A percentile compares a stretch with the other conserved stretches of the same genome.
Evolutionary conservation across 208 protist genomes (phyloP).

Genomic region (Trypanosoma scelopori): DNA sequence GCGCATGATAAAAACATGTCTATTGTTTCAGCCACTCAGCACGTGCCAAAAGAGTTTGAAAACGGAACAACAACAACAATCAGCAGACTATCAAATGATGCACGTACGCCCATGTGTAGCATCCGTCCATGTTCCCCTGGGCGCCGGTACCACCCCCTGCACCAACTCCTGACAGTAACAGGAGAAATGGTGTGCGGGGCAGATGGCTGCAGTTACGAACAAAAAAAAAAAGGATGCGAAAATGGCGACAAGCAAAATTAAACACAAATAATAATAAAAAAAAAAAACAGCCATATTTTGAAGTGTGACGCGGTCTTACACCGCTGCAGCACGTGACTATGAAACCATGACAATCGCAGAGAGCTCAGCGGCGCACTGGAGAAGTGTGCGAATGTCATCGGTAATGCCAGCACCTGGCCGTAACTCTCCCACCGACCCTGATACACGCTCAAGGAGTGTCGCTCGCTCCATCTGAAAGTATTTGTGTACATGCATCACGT

Average conservation of each 20-base stretch:
- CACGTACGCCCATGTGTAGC: too few species aligned
- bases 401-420: not conserved
- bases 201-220: too few species aligned
- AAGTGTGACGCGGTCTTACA: not conserved
- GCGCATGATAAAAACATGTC: too few species aligned
- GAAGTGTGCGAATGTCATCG: slow-evolving; percentile 1
- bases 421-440: not conserved
- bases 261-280: slow-evolving; percentile 1
- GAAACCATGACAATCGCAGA: not conserved
- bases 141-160: too few species aligned
- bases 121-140: too few species aligned
- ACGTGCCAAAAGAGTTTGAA: too few species aligned
- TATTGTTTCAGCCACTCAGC: too few species aligned
- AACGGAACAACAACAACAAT: too few species aligned
- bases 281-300: not conserved
- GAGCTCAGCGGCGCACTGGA: not conserved
- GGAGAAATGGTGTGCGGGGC: too few species aligned
- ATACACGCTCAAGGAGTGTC: not conserved
- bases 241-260: not conserved
- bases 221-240: too few species aligned
- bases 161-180: too few species aligned
- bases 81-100: too few species aligned
- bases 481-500: not conserved
- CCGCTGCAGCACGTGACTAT: not conserved
- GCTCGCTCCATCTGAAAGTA: slow-evolving; percentile 4